phyloP scores from a whole-genome alignment of 1,284 basidiomycete genomes.

The Fistulinella cinereoalba region DNA sequence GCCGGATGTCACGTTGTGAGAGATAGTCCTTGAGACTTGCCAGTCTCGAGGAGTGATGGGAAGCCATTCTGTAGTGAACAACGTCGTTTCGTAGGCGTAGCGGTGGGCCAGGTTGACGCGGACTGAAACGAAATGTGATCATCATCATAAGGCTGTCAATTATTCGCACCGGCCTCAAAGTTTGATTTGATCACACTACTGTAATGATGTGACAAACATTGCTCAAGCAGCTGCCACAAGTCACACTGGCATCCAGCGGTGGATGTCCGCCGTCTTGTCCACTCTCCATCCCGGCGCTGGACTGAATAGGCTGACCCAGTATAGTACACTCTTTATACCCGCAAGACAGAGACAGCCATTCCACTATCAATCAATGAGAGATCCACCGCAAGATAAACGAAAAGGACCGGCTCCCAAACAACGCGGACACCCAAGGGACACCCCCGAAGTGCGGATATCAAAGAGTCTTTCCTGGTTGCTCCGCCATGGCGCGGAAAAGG shows the following conservation, averaged over 20 bases:
- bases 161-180: not conserved
- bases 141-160: constrained; percentile 8
- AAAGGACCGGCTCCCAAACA: constrained; percentile 20
- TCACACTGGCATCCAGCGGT: no score
- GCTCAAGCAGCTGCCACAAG: not conserved
- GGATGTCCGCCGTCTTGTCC: no score
- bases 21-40: constrained; percentile 44
- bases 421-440: constrained; percentile 28
- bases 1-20: constrained; percentile 36
- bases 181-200: not conserved
- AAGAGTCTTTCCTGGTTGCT: constrained; percentile 69
- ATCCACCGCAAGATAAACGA: constrained; percentile 7
- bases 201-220: constrained; percentile 1
- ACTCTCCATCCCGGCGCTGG: no score
- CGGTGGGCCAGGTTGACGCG: not conserved
- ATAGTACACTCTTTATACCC: constrained; percentile 6
- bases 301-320: no score
- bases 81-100: constrained; percentile 2
- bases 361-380: constrained; percentile 14
- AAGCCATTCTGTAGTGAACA: constrained; percentile 36
- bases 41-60: constrained; percentile 33
- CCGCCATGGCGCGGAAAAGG: constrained; percentile 65
- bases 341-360: no score
- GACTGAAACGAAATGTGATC: constrained; percentile 10
- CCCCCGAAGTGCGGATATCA: constrained; percentile 38